These are phyloP conservation scores for Blastocystis sp. DNA, from an alignment of 352 stramenopile species.

Conservation along the genomic window DNA sequence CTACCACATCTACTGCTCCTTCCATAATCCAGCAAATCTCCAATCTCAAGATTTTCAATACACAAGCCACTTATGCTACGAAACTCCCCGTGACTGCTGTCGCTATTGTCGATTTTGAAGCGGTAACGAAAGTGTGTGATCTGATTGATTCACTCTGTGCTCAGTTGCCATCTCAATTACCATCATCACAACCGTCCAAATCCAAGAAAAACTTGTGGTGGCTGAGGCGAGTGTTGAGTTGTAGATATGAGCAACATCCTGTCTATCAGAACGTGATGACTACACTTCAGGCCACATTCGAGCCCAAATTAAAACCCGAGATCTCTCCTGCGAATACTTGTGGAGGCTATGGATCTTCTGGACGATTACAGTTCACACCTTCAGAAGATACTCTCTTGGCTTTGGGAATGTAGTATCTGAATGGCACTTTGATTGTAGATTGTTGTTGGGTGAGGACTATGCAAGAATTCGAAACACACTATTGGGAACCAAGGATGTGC, in stretches of 20 bases:
- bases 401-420: not conserved
- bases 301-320: not conserved
- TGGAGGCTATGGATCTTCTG: slow-evolving; percentile 8
- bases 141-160: slow-evolving; percentile 14
- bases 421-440: not conserved
- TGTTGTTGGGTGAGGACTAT: slow-evolving; percentile 59
- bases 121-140: not conserved
- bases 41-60: not conserved
- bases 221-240: not conserved
- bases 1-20: not conserved
- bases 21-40: not conserved
- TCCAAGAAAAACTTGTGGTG: not conserved
- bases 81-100: not conserved
- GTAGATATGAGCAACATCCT: not conserved
- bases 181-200: not conserved
- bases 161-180: not conserved
- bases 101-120: slow-evolving; percentile 5
- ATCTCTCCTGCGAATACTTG: not conserved
- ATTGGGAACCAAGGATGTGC: not conserved
- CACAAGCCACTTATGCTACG: not conserved
- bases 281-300: not conserved
- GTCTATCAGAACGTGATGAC: slow-evolving; percentile 27
- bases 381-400: slow-evolving; percentile 22
- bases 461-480: not conserved
- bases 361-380: slow-evolving; percentile 45